Percentiles rank a stretch among this genome's conserved stretches.
Conservation (phyloP, 495 filamentous ascomycete genomes). For the Daldinia loculata region DNA sequence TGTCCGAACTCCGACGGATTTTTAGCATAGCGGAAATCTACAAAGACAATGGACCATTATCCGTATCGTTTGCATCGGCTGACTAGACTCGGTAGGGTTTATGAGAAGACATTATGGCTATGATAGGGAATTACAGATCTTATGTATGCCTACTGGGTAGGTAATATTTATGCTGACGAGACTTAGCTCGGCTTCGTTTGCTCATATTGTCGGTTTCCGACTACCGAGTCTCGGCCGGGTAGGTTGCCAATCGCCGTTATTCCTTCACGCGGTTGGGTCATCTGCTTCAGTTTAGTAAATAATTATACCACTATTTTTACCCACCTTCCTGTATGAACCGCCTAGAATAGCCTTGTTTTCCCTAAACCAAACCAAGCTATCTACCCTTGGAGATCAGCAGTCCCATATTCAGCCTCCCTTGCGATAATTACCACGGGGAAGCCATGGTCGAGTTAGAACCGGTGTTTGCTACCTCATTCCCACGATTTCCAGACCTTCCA, state of each 20-base stretch:
- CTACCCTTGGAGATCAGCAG: not conserved
- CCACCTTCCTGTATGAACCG: not conserved
- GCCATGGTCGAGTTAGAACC: constrained; percentile 27
- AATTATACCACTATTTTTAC: not conserved
- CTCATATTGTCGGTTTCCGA: constrained; percentile 38
- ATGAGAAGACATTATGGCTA: constrained; percentile 10
- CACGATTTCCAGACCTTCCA: constrained; percentile 28
- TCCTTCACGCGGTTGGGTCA: constrained; percentile 8
- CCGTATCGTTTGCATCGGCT: constrained; percentile 33
- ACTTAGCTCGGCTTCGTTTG: constrained; percentile 29
- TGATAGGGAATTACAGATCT: not conserved
- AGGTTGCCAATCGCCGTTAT: constrained; percentile 22
- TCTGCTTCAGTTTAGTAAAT: constrained; percentile 8
- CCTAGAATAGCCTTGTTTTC: not conserved
- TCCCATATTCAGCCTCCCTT: not conserved
- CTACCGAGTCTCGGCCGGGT: constrained; percentile 39
- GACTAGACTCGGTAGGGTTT: constrained; percentile 28
- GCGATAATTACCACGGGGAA: not conserved
- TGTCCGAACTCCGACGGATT: constrained; percentile 36
- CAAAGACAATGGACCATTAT: not conserved
- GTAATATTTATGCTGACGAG: not conserved
- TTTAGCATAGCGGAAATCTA: not conserved
- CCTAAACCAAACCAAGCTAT: not conserved
- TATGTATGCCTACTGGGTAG: not conserved
- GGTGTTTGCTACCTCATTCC: constrained; percentile 26